A percentile compares a stretch with the other conserved stretches of the same genome.
These are phyloP conservation scores for Oryza nivara DNA, from an alignment of 176 grass and related monocot species.

Conservation along the genomic window DNA sequence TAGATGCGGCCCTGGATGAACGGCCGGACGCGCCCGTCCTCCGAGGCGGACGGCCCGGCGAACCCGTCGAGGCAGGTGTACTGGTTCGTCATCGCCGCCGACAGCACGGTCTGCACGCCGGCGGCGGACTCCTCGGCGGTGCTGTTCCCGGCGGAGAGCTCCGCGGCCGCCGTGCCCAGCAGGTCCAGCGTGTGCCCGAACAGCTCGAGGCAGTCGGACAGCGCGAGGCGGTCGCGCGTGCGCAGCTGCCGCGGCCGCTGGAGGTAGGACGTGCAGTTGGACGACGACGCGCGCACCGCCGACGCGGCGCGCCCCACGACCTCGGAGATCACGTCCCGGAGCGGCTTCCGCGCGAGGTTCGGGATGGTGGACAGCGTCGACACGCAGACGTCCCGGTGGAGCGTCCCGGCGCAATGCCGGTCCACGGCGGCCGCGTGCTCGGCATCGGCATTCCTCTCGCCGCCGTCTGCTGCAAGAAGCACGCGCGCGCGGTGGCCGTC, in stretches of 20 bases:
- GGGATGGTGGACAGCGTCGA: slow-evolving; percentile 57
- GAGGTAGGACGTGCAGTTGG: slow-evolving; percentile 79
- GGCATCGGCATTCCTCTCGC: neutral
- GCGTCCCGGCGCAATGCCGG: slow-evolving; percentile 68
- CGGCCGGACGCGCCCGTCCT: slow-evolving; percentile 63
- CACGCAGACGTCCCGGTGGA: slow-evolving; percentile 75
- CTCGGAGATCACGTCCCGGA: slow-evolving; percentile 58
- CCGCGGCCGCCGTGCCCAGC: slow-evolving; percentile 52
- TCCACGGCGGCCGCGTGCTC: slow-evolving; percentile 47
- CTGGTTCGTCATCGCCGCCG: slow-evolving; percentile 87
- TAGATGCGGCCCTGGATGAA: slow-evolving; percentile 83
- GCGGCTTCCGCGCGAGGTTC: slow-evolving; percentile 39
- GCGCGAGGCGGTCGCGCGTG: slow-evolving; percentile 58
- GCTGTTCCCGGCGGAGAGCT: slow-evolving; percentile 44
- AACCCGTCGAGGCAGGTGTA: slow-evolving; percentile 93
- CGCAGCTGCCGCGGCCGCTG: slow-evolving; percentile 24
- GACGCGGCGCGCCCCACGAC: slow-evolving; percentile 53
- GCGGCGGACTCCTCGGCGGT: slow-evolving; percentile 32
- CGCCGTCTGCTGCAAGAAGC: neutral
- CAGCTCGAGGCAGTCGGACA: slow-evolving; percentile 80
- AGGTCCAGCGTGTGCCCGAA: slow-evolving; percentile 62
- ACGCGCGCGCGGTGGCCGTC: neutral
- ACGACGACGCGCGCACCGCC: slow-evolving; percentile 58
- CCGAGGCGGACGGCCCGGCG: slow-evolving; percentile 40
- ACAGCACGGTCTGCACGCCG: slow-evolving; percentile 76